Evolutionary conservation across 75 land plant genomes (phyloP), one percentile per base, ranked within the genome.

Genomic region (Sequoia sempervirens): DNA sequence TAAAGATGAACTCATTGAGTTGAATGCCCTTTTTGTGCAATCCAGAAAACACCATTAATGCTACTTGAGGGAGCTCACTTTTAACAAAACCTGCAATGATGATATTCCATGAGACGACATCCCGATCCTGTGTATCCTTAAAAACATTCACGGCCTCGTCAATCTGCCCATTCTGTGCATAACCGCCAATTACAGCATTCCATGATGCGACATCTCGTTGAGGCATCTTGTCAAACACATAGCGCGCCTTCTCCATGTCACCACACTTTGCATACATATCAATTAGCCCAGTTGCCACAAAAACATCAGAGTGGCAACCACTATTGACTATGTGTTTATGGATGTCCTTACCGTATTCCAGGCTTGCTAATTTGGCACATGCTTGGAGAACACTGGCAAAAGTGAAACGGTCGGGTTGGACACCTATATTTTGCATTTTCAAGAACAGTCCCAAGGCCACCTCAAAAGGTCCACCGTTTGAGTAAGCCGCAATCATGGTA

Each of bases 401-500:
- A 32, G 61, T 52, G 17, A 76, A 76, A 15, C 43, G 80, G 26
- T 76, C 80, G 1, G 80, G 80, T 26, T 40, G 80, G 23, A 76
- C 70, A 13, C 90, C 88, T 50, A 86, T 84, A 82, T 30, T 0
- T 26, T 50, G 80, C 94, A 93, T 93, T 73, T 3, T 23, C 3
- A 50, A 18, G 64, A 82, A 93, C 72, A 84, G 80, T 13, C 79
- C 76, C 86, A 93, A 79, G 7, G 90, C 93, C 30, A 73, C 54
- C 3, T 83, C 79, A 20, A 81, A 80, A 23, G 20, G 32, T 68
- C 90, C 89, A 58, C 70, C 75, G 75, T 81, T 74, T 10, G 41
- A 85, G 40, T 89, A 85, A 0, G 83, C 87, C 13, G 81, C 61
- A 32, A 91, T 93, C 45, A 93, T 37, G 38, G 84, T 88, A 75